Conservation (phyloP, 768 basidiomycete genomes). For the Lentinula aciculospora region DNA sequence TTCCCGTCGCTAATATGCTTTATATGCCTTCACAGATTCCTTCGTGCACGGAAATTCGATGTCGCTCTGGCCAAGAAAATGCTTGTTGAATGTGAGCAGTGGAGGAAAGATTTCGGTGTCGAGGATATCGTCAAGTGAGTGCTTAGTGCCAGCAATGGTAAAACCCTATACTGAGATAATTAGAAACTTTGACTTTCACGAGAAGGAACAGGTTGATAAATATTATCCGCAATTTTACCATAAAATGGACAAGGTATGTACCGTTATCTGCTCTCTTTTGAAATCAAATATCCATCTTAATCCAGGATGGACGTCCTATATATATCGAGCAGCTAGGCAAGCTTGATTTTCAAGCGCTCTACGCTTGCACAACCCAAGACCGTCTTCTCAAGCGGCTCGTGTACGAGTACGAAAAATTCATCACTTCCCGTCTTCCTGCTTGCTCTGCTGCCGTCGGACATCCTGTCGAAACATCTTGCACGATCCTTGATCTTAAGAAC, state of each 20-base stretch:
- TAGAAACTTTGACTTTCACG: constrained; percentile 84
- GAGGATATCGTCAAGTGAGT: constrained; percentile 67
- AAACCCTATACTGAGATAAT: background rate
- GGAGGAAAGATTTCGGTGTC: constrained; percentile 83
- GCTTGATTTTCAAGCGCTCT: constrained; percentile 82
- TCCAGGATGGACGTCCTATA: constrained; percentile 87
- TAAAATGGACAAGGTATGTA: constrained; percentile 82
- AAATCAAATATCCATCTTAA: background rate
- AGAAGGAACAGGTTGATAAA: constrained; percentile 78
- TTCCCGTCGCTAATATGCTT: background rate
- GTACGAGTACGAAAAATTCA: constrained; percentile 88
- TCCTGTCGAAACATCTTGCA: constrained; percentile 95
- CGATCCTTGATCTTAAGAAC: constrained; percentile 85
- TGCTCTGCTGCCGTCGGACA: constrained; percentile 68
- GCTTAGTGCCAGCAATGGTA: background rate
- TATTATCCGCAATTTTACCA: constrained; percentile 97
- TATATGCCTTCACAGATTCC: constrained; percentile 50
- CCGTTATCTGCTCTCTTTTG: background rate
- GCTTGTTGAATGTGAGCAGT: constrained; percentile 77
- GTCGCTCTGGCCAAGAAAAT: constrained; percentile 75
- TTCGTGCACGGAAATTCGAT: constrained; percentile 93
- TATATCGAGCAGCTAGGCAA: constrained; percentile 93
- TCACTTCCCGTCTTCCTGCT: constrained; percentile 75
- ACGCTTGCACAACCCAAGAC: constrained; percentile 76
- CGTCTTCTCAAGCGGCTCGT: constrained; percentile 88